Evolutionary conservation across 169 alveolate species (phyloP).

Genomic region (Plasmodium gallinaceum): DNA sequence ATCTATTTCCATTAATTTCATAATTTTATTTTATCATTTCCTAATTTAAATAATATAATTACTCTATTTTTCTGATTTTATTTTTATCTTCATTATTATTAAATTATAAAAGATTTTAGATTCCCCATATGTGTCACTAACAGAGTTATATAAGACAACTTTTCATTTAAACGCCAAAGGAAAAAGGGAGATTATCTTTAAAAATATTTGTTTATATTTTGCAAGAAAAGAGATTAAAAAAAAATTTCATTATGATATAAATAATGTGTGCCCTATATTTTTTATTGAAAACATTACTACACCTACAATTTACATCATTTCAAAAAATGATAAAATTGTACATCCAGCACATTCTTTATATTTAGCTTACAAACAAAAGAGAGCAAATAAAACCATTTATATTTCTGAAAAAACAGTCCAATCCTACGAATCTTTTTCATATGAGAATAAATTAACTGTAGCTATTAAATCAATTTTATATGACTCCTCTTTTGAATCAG

Average conservation of each 20-base stretch:
- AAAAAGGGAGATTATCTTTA: conserved; percentile 52
- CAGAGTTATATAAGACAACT: conserved; percentile 53
- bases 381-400: conserved; percentile 32
- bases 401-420: conserved; percentile 51
- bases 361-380: conserved; percentile 63
- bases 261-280: conserved; percentile 67
- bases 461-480: conserved; percentile 45
- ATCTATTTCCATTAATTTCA: not conserved
- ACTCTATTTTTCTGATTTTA: not conserved
- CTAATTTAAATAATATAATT: not conserved
- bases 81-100: not conserved
- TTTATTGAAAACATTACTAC: conserved; percentile 62
- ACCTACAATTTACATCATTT: conserved; percentile 56
- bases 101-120: conserved; percentile 34
- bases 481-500: conserved; percentile 9
- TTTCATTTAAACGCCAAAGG: conserved; percentile 41
- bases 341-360: conserved; percentile 70
- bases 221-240: conserved; percentile 47
- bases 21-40: too few relatives aligned
- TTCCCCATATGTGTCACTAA: conserved; percentile 67
- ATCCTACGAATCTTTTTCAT: conserved; percentile 39
- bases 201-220: conserved; percentile 59
- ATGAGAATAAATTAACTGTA: conserved; percentile 52
- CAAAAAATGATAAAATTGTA: conserved; percentile 53
- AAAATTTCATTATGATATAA: conserved; percentile 62